Conservation (phyloP, 192 early-diverging fungal species). For the Linnemannia schmuckeri region DNA sequence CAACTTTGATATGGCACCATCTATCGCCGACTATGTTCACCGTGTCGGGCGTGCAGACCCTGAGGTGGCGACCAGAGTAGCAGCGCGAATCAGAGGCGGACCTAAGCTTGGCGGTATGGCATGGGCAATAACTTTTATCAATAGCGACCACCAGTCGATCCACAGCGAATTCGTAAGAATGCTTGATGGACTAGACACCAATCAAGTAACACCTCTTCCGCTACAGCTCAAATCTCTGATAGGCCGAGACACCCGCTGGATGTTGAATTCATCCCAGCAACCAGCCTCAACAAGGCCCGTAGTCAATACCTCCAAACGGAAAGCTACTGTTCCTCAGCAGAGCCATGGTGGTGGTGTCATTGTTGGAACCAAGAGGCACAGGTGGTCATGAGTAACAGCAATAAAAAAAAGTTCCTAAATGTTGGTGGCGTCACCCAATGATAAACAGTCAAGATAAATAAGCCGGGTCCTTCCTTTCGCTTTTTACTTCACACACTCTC, state of each 20-base stretch:
- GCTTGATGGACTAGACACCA: slow-evolving; percentile 50
- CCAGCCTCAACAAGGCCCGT: background rate
- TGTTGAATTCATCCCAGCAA: background rate
- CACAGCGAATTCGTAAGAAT: slow-evolving; percentile 61
- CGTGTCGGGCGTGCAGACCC: slow-evolving; percentile 64
- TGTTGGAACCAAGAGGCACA: background rate
- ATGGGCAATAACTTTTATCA: slow-evolving; percentile 73
- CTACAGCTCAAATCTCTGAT: slow-evolving; percentile 34
- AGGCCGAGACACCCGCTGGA: background rate
- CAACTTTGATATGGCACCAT: slow-evolving; percentile 71
- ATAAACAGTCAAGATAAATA: background rate
- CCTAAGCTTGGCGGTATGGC: slow-evolving; percentile 54
- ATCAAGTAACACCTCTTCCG: slow-evolving; percentile 66
- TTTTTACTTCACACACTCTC: background rate
- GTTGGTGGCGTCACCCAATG: background rate
- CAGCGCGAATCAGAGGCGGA: slow-evolving; percentile 24
- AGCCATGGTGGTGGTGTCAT: background rate
- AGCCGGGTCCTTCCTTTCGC: background rate
- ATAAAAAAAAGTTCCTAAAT: background rate
- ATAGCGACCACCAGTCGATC: slow-evolving; percentile 63
- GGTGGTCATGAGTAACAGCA: background rate
- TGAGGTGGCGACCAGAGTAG: slow-evolving; percentile 40
- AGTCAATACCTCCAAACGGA: slow-evolving; percentile 10
- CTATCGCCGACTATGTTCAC: slow-evolving; percentile 70
- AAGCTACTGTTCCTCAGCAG: background rate